phyloP scores from a whole-genome alignment of 352 stramenopile genomes.

The Globisporangium cystogenes region DNA sequence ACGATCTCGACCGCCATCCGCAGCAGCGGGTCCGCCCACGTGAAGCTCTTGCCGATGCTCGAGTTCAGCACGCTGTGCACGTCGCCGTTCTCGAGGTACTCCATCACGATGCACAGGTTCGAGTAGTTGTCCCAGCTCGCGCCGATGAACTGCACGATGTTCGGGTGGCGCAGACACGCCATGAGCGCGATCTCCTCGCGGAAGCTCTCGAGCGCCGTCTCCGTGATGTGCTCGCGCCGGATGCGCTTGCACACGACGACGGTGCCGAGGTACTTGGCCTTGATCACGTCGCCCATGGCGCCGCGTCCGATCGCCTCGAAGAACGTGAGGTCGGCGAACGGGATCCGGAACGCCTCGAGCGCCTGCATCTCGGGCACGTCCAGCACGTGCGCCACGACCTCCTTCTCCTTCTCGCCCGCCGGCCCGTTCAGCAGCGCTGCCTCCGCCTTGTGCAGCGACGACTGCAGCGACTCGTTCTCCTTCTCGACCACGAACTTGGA shows the following conservation, averaged over 20 bases:
- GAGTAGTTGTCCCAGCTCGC: conserved; percentile 87
- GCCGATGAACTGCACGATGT: conserved; percentile 88
- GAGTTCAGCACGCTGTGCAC: conserved; percentile 86
- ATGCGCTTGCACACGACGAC: conserved; percentile 87
- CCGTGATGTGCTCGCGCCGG: conserved; percentile 77
- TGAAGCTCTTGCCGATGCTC: conserved; percentile 71
- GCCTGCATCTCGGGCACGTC: conserved; percentile 70
- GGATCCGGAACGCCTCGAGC: conserved; percentile 77
- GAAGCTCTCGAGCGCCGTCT: conserved; percentile 64
- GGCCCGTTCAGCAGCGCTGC: conserved; percentile 77
- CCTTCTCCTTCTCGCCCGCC: conserved; percentile 63
- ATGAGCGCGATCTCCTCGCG: conserved; percentile 86
- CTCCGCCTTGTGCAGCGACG: conserved; percentile 72
- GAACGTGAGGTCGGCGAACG: conserved; percentile 79
- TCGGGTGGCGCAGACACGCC: conserved; percentile 79
- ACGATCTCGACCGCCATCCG: conserved; percentile 86
- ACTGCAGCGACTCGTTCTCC: conserved; percentile 81
- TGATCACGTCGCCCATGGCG: conserved; percentile 87
- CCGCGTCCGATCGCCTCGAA: conserved; percentile 72
- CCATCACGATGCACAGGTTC: conserved; percentile 88
- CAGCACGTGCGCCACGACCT: conserved; percentile 61
- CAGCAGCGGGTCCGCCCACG: conserved; percentile 78
- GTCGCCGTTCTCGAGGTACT: conserved; percentile 87
- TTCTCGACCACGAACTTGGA: conserved; percentile 82
- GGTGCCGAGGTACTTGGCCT: conserved; percentile 84